Conservation (phyloP, 805 yeast species). For the Pichia pseudocactophila region DNA sequence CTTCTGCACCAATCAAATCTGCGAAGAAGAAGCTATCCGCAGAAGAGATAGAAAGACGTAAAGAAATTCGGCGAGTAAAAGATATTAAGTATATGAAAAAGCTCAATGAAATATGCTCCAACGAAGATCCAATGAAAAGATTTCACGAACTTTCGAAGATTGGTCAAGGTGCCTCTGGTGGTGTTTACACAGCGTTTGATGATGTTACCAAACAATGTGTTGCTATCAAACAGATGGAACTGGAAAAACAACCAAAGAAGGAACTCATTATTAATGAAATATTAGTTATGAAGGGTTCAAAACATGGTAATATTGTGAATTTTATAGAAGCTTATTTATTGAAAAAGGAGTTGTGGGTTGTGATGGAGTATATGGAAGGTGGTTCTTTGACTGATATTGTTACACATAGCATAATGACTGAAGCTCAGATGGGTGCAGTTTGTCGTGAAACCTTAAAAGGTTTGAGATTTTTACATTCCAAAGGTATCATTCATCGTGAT, state of each 20-base stretch:
- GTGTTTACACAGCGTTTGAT: conserved; percentile 84
- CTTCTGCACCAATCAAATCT: conserved; percentile 2
- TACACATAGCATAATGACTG: conserved; percentile 79
- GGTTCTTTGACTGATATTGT: conserved; percentile 95
- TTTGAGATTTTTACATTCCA: conserved; percentile 75
- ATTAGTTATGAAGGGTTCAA: conserved; percentile 87
- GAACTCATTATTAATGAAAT: conserved; percentile 93
- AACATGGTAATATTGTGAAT: conserved; percentile 88
- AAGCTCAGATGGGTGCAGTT: conserved; percentile 91
- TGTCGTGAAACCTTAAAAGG: conserved; percentile 88
- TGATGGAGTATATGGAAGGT: conserved; percentile 99
- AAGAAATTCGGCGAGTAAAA: conserved; percentile 68
- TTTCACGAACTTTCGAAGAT: conserved; percentile 70
- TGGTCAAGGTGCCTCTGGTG: conserved; percentile 98
- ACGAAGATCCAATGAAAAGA: conserved; percentile 69
- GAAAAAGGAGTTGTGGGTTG: conserved; percentile 85
- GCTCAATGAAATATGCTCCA: conserved; percentile 67
- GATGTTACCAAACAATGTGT: conserved; percentile 48
- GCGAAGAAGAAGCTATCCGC: conserved; percentile 36
- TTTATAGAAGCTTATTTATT: conserved; percentile 78
- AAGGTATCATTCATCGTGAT: conserved; percentile 92
- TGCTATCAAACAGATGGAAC: conserved; percentile 94
- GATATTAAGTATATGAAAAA: conserved; percentile 66
- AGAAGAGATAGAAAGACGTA: conserved; percentile 53
- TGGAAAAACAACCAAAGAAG: conserved; percentile 91